Conservation (phyloP, 2,329 filamentous ascomycete genomes). For the Fusarium nodosum region DNA sequence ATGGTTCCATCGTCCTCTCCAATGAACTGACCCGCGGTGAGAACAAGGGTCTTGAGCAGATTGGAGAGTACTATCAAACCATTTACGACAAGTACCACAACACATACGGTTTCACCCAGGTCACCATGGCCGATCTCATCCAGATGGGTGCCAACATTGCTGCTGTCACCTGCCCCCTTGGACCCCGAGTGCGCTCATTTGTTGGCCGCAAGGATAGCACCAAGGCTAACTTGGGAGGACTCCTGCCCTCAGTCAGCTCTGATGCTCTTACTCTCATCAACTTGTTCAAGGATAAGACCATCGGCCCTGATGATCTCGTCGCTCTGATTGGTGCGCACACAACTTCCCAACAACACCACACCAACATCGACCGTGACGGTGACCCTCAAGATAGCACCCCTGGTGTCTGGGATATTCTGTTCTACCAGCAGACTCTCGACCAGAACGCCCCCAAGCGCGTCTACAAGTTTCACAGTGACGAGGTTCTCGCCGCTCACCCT, state of each 20-base stretch:
- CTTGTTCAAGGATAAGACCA: conserved; percentile 67
- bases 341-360: conserved; percentile 63
- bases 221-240: conserved; percentile 55
- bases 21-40: conserved; percentile 57
- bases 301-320: conserved; percentile 63
- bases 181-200: conserved; percentile 64
- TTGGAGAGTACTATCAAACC: conserved; percentile 56
- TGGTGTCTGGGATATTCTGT: conserved; percentile 66
- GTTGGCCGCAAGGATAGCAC: conserved; percentile 65
- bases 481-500: conserved; percentile 56
- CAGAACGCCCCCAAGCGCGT: conserved; percentile 53
- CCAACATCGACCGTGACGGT: conserved; percentile 57
- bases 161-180: conserved; percentile 61
- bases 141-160: conserved; percentile 66
- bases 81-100: conserved; percentile 59
- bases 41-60: conserved; percentile 63
- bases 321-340: conserved; percentile 69
- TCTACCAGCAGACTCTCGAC: conserved; percentile 60
- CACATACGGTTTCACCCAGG: conserved; percentile 52
- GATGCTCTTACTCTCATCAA: conserved; percentile 63
- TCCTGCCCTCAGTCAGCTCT: conserved; percentile 61
- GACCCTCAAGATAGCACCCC: conserved; percentile 66
- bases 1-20: conserved; percentile 60
- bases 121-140: conserved; percentile 67
- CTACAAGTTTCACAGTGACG: conserved; percentile 60